Conservation (phyloP, 805 yeast species). For the Starmerella floricola region DNA sequence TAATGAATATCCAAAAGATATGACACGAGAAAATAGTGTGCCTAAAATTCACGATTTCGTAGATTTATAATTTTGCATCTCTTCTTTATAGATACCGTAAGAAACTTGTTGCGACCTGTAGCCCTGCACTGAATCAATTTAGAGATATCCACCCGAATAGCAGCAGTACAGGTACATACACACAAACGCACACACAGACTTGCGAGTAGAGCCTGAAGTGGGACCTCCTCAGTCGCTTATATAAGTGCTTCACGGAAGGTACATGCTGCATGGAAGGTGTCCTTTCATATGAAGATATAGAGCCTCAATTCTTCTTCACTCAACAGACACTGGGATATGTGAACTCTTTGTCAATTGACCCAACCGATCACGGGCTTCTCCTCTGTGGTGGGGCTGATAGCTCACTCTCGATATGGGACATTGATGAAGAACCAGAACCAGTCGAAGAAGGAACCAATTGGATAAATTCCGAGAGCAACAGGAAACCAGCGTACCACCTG, state of each 20-base stretch:
- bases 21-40: too few species aligned
- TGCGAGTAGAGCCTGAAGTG: too few species aligned
- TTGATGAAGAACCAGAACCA: constrained; percentile 26
- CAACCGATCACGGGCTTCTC: constrained; percentile 35
- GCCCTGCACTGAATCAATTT: too few species aligned
- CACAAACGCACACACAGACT: too few species aligned
- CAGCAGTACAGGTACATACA: too few species aligned
- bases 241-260: background rate
- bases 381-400: constrained; percentile 68
- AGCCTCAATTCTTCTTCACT: constrained; percentile 18
- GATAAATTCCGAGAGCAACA: constrained; percentile 14
- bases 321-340: constrained; percentile 36
- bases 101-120: too few species aligned
- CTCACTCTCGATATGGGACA: constrained; percentile 54
- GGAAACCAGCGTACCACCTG: constrained; percentile 12
- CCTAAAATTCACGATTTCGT: too few species aligned
- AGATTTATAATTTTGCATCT: too few species aligned
- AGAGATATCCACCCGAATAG: too few species aligned
- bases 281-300: constrained; percentile 11
- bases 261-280: background rate
- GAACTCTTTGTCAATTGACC: constrained; percentile 49
- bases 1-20: too few species aligned
- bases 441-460: constrained; percentile 14
- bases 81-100: too few species aligned
- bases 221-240: too few species aligned